These are phyloP conservation scores for Penicillium crustosum DNA, from an alignment of 2,329 filamentous ascomycete genomes.

Conservation along the genomic window DNA sequence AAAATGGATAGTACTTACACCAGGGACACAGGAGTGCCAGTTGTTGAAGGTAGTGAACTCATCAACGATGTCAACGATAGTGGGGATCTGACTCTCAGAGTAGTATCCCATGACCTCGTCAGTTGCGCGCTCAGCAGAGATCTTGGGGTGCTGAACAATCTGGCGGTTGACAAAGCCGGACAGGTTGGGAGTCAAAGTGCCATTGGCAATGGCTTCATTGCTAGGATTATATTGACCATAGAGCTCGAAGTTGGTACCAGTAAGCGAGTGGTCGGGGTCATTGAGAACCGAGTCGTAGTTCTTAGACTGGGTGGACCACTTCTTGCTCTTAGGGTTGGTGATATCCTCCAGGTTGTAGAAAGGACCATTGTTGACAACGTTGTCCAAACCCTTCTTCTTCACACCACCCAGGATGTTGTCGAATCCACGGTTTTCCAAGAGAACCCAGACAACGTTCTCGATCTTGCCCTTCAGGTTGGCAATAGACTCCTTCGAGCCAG, in stretches of 20 bases:
- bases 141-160: conserved; percentile 31
- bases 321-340: conserved; percentile 22
- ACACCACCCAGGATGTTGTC: conserved; percentile 44
- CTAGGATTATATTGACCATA: conserved; percentile 39
- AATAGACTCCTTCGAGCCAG: conserved; percentile 33
- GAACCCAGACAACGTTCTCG: conserved; percentile 37
- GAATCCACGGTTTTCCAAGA: conserved; percentile 40
- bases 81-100: conserved; percentile 41
- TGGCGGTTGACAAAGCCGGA: conserved; percentile 43
- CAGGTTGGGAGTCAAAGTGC: conserved; percentile 28
- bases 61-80: conserved; percentile 40
- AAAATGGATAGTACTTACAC: conserved; percentile 31
- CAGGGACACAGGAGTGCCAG: conserved; percentile 45
- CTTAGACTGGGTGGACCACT: conserved; percentile 32
- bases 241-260: conserved; percentile 45
- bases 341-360: conserved; percentile 42
- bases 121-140: conserved; percentile 30
- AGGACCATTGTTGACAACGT: conserved; percentile 42
- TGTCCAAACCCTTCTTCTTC: conserved; percentile 37
- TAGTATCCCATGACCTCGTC: conserved; percentile 47
- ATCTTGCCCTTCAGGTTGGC: conserved; percentile 36
- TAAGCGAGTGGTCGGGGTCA: conserved; percentile 43
- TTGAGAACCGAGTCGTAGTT: conserved; percentile 42
- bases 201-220: conserved; percentile 36
- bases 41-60: conserved; percentile 46